Evolutionary conservation across 2,329 filamentous ascomycete species (phyloP), one percentile per base, ranked within the genome.

Genomic region (Scopulariopsis brevicaulis): DNA sequence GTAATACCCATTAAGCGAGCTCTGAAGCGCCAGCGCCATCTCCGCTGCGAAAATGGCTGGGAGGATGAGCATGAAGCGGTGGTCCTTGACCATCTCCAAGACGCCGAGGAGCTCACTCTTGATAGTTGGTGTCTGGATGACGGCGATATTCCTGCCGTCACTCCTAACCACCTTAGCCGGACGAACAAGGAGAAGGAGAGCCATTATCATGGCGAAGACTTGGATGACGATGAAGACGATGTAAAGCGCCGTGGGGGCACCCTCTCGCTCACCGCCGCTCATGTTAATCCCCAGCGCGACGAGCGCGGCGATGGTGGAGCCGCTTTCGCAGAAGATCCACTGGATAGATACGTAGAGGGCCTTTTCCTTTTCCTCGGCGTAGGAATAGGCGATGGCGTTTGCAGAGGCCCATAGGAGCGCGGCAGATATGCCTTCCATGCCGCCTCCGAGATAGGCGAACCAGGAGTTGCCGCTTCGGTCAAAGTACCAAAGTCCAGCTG

Each of bases 151-250:
- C 25, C 58, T 58, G 8, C 60, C 60, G 40, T 62, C 61, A 15
- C 46, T 12, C 10, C 61, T 53, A 59, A 63, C 61, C 40, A 66
- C 62, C 35, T 61, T 63, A 46, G 61, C 62, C 43, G 64, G 65
- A 48, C 54, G 60, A 54, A 63, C 59, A 18, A 66, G 57, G 24
- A 63, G 62, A 48, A 62, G 32, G 3, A 62, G 40, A n/a, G 61
- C 56, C 53, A 62, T 15, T 3, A 61, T 22, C 32, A 61, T 60
- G 7, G 61, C 60, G 24, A 60, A 43, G 28, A 53, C 58, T 40
- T 59, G 59, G 53, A 63, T 56, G 15, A 60, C 52, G 28, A 63
- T 57, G 54, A 63, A 62, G 35, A 60, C 56, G n/a, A 60, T 58
- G 53, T 63, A 63, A 14, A 63, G 56, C 6, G 56, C 55, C 1